phyloP scores from a whole-genome alignment of 208 protist genomes.

The Histomonas meleagridis region DNA sequence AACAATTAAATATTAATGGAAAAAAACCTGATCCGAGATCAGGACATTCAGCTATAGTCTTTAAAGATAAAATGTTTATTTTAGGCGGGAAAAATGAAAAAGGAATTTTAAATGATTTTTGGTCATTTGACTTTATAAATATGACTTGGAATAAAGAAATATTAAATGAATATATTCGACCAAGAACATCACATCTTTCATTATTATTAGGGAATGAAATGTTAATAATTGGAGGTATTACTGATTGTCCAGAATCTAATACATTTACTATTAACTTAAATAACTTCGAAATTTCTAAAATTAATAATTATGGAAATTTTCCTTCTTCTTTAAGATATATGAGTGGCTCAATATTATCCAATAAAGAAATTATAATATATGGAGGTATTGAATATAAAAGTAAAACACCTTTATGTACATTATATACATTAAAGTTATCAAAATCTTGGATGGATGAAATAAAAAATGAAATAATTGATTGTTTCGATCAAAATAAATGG shows the following conservation, averaged over 20 bases:
- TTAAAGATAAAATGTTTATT: not conserved
- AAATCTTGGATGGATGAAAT: not conserved
- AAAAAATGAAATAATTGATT: not conserved
- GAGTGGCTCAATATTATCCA: not conserved
- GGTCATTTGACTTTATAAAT: not conserved
- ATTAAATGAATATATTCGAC: not conserved
- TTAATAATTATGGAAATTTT: not conserved
- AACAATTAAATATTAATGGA: not conserved
- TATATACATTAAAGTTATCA: not conserved
- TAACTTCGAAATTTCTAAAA: not conserved
- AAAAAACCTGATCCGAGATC: not conserved
- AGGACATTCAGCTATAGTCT: not conserved
- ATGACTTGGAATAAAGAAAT: not conserved
- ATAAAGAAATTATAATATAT: not conserved
- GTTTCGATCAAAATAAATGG: not conserved
- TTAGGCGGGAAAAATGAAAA: not conserved
- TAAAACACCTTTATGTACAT: not conserved
- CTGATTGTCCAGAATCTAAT: not conserved
- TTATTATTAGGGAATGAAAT: not conserved
- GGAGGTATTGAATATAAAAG: not conserved
- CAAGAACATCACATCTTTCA: not conserved
- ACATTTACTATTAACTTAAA: not conserved
- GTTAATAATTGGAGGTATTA: not conserved
- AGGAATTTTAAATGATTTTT: not conserved
- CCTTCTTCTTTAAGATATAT: not conserved